Conservation (phyloP, 495 filamentous ascomycete species). For the Margaritispora aquatica region DNA sequence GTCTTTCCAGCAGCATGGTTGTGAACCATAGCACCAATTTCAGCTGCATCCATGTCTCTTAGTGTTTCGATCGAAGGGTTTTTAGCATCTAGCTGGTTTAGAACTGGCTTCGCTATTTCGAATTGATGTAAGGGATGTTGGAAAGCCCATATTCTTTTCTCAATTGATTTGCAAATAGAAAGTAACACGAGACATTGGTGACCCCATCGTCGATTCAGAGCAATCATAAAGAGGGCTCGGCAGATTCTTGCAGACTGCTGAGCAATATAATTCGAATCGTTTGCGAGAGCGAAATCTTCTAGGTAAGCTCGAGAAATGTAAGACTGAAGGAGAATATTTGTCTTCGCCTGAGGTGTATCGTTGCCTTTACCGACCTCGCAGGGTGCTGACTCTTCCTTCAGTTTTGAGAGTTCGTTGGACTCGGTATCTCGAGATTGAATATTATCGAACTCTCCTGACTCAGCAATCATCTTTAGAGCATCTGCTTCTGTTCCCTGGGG, state of each 20-base stretch:
- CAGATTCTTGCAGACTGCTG: constrained; percentile 95
- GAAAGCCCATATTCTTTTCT: constrained; percentile 89
- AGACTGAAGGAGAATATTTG: constrained; percentile 89
- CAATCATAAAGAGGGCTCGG: constrained; percentile 93
- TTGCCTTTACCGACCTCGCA: constrained; percentile 70
- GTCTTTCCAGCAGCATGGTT: constrained; percentile 79
- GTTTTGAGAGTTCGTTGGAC: constrained; percentile 62
- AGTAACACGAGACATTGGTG: constrained; percentile 86
- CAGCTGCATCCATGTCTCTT: constrained; percentile 83
- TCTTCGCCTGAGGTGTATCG: constrained; percentile 80
- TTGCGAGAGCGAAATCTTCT: constrained; percentile 88
- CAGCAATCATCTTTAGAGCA: constrained; percentile 87
- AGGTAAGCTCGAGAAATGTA: constrained; percentile 86
- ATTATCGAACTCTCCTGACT: constrained; percentile 96
- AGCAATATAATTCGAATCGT: constrained; percentile 89
- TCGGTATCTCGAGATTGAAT: constrained; percentile 89
- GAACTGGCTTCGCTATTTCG: constrained; percentile 74
- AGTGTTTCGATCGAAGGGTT: constrained; percentile 72
- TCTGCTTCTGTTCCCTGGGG: constrained; percentile 78
- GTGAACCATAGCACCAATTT: constrained; percentile 89
- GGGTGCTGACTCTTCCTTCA: constrained; percentile 58
- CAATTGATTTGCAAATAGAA: constrained; percentile 90
- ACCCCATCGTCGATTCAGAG: constrained; percentile 89
- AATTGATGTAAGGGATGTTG: constrained; percentile 96
- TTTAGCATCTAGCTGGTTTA: constrained; percentile 77